Conservation (phyloP, 371 early-diverging fungal genomes). For the Mortierella sp. region DNA sequence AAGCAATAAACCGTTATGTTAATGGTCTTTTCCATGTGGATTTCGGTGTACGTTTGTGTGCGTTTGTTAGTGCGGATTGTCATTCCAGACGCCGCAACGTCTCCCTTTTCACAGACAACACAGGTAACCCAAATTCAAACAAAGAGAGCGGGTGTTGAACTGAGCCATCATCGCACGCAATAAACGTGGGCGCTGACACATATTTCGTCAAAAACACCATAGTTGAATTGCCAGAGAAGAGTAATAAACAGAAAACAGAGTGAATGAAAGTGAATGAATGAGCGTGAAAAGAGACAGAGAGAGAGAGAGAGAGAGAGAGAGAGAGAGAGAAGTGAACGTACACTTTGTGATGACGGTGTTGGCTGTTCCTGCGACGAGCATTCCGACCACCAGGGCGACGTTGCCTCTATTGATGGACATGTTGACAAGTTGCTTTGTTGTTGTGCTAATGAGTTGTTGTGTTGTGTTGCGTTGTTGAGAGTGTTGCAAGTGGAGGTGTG, state of each 20-base stretch:
- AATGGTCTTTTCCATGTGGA: slow-evolving; percentile 7
- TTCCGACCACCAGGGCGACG: slow-evolving; percentile 75
- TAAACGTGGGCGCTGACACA: slow-evolving; percentile 1
- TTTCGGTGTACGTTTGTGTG: background rate
- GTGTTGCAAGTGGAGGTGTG: background rate
- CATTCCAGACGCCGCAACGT: background rate
- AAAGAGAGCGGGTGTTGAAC: background rate
- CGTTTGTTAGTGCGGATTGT: background rate
- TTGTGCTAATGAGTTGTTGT: background rate
- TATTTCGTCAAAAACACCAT: no score
- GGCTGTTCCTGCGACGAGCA: slow-evolving; percentile 86
- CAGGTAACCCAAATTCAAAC: background rate
- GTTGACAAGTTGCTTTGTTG: background rate
- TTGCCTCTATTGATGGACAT: slow-evolving; percentile 56
- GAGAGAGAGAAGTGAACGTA: slow-evolving; percentile 11
- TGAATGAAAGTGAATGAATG: background rate
- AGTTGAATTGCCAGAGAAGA: no score
- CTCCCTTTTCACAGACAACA: background rate
- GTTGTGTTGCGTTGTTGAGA: background rate
- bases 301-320: background rate
- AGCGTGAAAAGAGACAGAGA: background rate
- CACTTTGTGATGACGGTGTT: slow-evolving; percentile 89
- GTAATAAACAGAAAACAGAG: background rate
- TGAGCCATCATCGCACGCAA: background rate
- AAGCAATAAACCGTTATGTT: no score